A percentile compares a stretch with the other conserved stretches of the same genome.
phyloP scores from a whole-genome alignment of 257 asterid species.

The Jaltomata sinuosa region DNA sequence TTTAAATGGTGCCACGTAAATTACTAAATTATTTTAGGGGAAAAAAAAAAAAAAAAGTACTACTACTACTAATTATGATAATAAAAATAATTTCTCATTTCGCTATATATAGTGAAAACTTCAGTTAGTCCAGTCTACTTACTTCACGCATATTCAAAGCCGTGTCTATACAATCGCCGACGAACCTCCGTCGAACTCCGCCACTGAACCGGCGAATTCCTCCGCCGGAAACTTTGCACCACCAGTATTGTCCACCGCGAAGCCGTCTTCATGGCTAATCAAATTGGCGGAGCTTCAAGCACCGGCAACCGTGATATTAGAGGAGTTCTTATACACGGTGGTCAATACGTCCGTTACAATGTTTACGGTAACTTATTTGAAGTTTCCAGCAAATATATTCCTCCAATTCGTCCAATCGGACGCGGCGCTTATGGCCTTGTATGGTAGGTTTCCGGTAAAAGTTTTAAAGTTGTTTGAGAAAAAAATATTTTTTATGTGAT shows the following conservation, averaged over 20 bases:
- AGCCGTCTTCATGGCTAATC: constrained; percentile 25
- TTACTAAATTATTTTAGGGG: neutral
- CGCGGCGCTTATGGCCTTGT: constrained; percentile 94
- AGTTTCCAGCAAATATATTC: constrained; percentile 57
- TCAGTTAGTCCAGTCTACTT: neutral
- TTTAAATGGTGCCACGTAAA: too few relatives aligned
- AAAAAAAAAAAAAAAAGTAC: too few relatives aligned
- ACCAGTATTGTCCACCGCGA: neutral
- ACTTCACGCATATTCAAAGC: neutral
- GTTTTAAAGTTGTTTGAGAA: neutral
- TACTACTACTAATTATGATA: too few relatives aligned
- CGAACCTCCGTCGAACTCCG: neutral
- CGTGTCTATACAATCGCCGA: constrained; percentile 2
- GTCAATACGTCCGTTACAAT: constrained; percentile 63
- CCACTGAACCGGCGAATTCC: neutral
- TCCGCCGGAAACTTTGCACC: constrained; percentile 2
- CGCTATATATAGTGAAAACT: neutral
- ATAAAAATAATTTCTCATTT: neutral
- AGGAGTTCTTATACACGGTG: constrained; percentile 57
- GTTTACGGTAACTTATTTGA: constrained; percentile 68
- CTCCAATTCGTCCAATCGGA: constrained; percentile 84
- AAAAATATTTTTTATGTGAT: neutral
- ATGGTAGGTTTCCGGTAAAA: constrained; percentile 29
- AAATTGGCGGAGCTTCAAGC: constrained; percentile 21
- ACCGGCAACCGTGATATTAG: constrained; percentile 10